Conservation (phyloP, 768 basidiomycete species). For the Trichaptum fuscoviolaceum region DNA sequence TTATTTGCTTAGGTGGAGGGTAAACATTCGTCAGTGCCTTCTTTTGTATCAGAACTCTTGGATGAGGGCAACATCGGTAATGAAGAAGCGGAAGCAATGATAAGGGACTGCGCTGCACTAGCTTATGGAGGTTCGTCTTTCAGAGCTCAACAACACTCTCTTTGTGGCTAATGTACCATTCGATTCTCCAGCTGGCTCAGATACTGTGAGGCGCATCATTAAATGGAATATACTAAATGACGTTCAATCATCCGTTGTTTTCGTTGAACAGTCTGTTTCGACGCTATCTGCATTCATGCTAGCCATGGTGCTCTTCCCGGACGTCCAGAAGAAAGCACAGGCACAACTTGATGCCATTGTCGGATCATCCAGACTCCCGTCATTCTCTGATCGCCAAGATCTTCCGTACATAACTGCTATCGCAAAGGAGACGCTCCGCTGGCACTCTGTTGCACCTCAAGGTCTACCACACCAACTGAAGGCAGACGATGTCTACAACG, state of each 20-base stretch:
- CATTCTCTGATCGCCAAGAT: slow-evolving; percentile 10
- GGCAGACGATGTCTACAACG: slow-evolving; percentile 20
- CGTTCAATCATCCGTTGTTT: too few species aligned
- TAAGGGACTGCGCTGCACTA: slow-evolving; percentile 40
- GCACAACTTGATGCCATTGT: slow-evolving; percentile 11
- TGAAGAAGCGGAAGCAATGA: slow-evolving; percentile 25
- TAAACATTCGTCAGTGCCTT: slow-evolving; percentile 19
- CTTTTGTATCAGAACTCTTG: background rate
- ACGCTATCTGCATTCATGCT: slow-evolving; percentile 9
- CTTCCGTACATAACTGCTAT: slow-evolving; percentile 12
- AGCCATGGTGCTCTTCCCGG: slow-evolving; percentile 12
- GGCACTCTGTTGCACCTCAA: slow-evolving; percentile 7
- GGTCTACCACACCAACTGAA: slow-evolving; percentile 16
- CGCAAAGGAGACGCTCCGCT: slow-evolving; percentile 7
- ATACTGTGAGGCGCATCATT: slow-evolving; percentile 19
- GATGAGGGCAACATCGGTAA: slow-evolving; percentile 5
- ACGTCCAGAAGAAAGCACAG: slow-evolving; percentile 11
- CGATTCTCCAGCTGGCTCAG: slow-evolving; percentile 32
- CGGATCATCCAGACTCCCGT: slow-evolving; percentile 8
- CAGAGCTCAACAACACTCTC: background rate
- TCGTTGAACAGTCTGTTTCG: slow-evolving; percentile 5
- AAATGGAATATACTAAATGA: background rate
- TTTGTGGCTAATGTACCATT: background rate
- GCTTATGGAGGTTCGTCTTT: slow-evolving; percentile 38
- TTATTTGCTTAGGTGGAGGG: slow-evolving; percentile 26